Evolutionary conservation across 306 rosid species (phyloP), one percentile per base, ranked within the genome.

Genomic region (Astragalus membranaceus): DNA sequence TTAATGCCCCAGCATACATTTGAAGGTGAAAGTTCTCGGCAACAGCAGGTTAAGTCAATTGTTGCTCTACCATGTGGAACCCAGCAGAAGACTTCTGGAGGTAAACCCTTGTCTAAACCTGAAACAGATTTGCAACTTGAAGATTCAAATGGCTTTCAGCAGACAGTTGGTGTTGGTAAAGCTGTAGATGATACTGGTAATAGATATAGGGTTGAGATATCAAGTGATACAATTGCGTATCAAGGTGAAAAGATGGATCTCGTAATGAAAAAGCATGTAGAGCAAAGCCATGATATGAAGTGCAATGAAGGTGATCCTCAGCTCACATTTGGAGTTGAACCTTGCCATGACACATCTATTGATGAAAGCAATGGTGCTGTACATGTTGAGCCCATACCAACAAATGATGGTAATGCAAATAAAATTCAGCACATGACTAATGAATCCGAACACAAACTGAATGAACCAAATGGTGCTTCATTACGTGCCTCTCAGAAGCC

Each of bases 321-420:
- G n/a, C 67, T 59, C 43, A 66, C 51, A 54, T 42, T 14, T 42
- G 75, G 26, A 15, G 79, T 55, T 44, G 60, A 78, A 55, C 49
- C 76, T 55, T 69, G 50, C 33, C 69, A 60, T n/a, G 8, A 53
- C 29, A 32, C 20, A 54, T 64, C 15, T 64, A 64, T 54, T 58
- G 50, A 74, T 71, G 69, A 64, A 78, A 26, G 54, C 4, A 11
- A 39, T 15, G 56, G 15, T 49, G 26, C 23, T 47, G 63, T 39
- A 61, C 63, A 59, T 62, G 60, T 43, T 70, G 83, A 76, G 42
- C 77, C 64, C 75, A 72, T 67, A 67, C 41, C 72, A 14, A 39
- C 36, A 52, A 59, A 47, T 67, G 84, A 12, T 70, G 56, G 67
- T 71, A 62, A 70, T 54, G 62, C 72, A 52, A 20, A 43, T 67